These are phyloP conservation scores for Rhizopogon sp. DNA, from an alignment of 768 basidiomycete species.

Conservation along the genomic window DNA sequence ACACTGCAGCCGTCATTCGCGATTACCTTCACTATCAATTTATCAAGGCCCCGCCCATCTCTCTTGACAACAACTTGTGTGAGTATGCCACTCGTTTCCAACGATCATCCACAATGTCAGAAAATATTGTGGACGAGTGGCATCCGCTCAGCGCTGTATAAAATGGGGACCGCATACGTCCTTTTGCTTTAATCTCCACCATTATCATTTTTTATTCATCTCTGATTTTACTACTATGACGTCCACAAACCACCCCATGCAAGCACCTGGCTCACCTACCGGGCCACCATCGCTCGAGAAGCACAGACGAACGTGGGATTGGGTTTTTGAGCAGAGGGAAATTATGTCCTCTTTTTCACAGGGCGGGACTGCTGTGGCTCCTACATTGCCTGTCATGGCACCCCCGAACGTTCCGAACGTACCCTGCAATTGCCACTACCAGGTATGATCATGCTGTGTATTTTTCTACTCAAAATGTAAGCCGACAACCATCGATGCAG, in stretches of 20 bases:
- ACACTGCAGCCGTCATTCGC: slow-evolving; percentile 63
- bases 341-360: no score
- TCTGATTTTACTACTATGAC: not conserved
- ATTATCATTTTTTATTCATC: not conserved
- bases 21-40: slow-evolving; percentile 22
- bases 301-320: no score
- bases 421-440: no score
- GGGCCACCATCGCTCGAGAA: not conserved
- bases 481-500: no score
- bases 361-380: no score
- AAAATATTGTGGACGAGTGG: no score
- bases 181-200: not conserved
- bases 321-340: no score
- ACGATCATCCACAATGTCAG: no score
- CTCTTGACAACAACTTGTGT: slow-evolving; percentile 66
- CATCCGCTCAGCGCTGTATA: slow-evolving; percentile 43
- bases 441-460: no score
- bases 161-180: slow-evolving; percentile 51
- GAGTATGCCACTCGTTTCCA: not conserved
- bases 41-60: slow-evolving; percentile 39
- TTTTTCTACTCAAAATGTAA: no score
- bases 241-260: not conserved
- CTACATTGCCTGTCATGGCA: no score
- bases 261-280: not conserved
- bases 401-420: no score